A percentile compares a stretch with the other conserved stretches of the same genome.
These are phyloP conservation scores for Claviceps citrina DNA, from an alignment of 2,329 filamentous ascomycete genomes.

Conservation along the genomic window DNA sequence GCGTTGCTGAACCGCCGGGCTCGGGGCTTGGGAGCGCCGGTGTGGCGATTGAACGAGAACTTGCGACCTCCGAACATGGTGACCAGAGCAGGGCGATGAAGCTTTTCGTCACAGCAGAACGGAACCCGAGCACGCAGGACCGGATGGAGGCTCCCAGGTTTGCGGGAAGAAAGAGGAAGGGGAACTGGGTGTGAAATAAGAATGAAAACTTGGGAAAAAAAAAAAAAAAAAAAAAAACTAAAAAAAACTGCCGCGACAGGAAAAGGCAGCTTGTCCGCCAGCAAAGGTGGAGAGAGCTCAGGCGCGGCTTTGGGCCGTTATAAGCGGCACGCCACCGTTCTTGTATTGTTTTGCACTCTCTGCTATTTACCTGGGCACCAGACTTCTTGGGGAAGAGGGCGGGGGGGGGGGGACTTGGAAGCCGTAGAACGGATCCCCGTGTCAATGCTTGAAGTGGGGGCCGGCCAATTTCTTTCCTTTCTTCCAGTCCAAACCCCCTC, in stretches of 20 bases:
- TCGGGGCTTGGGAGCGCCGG: slow-evolving; percentile 40
- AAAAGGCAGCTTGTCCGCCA: not conserved
- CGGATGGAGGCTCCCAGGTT: not conserved
- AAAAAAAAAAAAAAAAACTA: not conserved
- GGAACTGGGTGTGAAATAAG: not conserved
- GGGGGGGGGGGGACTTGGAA: not conserved
- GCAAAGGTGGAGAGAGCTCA: slow-evolving; percentile 1
- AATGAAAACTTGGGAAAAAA: not conserved
- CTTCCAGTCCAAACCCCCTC: no score
- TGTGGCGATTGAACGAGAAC: slow-evolving; percentile 53
- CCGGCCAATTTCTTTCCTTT: not conserved
- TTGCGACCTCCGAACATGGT: slow-evolving; percentile 42
- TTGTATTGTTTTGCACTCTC: no score
- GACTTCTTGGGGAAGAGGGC: not conserved
- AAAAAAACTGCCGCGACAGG: not conserved
- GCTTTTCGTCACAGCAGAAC: no score
- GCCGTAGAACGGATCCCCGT: slow-evolving; percentile 1
- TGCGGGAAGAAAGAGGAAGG: not conserved
- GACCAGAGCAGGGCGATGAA: slow-evolving; percentile 2
- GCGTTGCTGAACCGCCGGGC: slow-evolving; percentile 42
- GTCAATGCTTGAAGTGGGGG: slow-evolving; percentile 1
- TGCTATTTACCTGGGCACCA: not conserved
- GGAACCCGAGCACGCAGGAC: not conserved
- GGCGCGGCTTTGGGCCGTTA: slow-evolving; percentile 3
- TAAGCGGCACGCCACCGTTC: slow-evolving; percentile 1